Conservation (phyloP, 2,329 filamentous ascomycete species). For the Ustilaginoidea virens region DNA sequence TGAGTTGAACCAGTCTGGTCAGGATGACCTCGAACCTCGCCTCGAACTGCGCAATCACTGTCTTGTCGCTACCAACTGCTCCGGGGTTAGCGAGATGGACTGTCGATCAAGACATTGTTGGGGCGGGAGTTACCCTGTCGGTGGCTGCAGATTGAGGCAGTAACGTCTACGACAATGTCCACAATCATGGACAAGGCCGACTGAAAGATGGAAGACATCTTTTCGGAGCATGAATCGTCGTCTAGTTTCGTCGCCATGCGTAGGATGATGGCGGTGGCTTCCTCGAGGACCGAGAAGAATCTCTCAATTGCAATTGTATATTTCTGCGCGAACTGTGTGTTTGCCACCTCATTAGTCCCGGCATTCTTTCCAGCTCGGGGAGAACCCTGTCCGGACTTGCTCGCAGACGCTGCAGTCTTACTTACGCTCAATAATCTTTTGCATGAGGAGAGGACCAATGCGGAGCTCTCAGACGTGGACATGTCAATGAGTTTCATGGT, state of each 20-base stretch:
- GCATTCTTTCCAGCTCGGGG: no score
- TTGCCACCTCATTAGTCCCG: no score
- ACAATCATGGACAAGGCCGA: slow-evolving; percentile 5
- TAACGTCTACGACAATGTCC: slow-evolving; percentile 5
- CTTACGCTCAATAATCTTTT: slow-evolving; percentile 3
- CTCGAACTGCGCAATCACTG: slow-evolving; percentile 5
- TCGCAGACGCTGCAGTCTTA: no score
- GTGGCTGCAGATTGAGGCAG: slow-evolving; percentile 3
- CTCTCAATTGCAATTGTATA: slow-evolving; percentile 2
- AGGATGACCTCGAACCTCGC: slow-evolving; percentile 4
- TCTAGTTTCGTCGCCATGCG: slow-evolving; percentile 3
- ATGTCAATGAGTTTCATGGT: slow-evolving; percentile 2
- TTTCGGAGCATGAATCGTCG: not conserved
- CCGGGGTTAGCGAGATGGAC: no score
- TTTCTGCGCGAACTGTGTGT: slow-evolving; percentile 1
- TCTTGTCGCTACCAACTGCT: slow-evolving; percentile 2
- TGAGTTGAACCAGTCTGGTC: slow-evolving; percentile 2
- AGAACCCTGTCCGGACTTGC: no score
- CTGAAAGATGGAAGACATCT: slow-evolving; percentile 3
- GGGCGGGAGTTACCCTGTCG: not conserved
- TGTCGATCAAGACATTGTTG: no score
- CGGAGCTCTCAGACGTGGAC: slow-evolving; percentile 3
- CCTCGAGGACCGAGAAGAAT: slow-evolving; percentile 5
- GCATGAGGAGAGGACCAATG: slow-evolving; percentile 4
- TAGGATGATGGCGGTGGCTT: slow-evolving; percentile 2